Conservation (phyloP, 129 eudicot species). For the Centaurea solstitialis region DNA sequence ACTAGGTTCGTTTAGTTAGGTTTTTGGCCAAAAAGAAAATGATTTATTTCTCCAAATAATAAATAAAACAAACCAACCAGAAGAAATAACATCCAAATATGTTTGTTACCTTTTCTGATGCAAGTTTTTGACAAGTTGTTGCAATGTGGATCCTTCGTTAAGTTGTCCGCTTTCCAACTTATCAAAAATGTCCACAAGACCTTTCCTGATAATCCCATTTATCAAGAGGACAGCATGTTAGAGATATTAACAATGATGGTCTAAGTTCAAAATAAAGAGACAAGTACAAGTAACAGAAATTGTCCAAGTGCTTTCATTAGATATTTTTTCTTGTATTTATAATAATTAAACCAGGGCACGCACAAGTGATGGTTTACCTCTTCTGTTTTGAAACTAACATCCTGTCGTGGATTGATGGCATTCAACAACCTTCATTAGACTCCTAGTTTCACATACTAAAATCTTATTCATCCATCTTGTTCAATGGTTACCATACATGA, state of each 20-base stretch:
- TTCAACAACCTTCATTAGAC: not conserved
- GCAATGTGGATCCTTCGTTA: constrained; percentile 43
- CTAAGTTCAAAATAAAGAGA: not conserved
- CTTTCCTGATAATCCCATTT: constrained; percentile 56
- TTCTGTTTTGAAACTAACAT: not conserved
- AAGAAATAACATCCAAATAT: not conserved
- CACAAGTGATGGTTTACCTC: not conserved
- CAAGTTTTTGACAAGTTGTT: constrained; percentile 50
- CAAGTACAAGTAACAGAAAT: not conserved
- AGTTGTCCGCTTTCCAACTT: constrained; percentile 77
- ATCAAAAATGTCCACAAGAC: constrained; percentile 84
- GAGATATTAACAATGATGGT: not conserved
- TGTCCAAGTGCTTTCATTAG: not conserved
- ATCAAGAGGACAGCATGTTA: not conserved
- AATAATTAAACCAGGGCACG: not conserved
- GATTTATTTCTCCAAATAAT: not conserved
- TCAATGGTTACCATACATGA: not conserved
- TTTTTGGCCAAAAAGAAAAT: not conserved
- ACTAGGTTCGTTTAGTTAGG: not conserved
- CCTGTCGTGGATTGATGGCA: not conserved
- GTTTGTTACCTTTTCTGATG: constrained; percentile 66
- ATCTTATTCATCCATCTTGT: not conserved
- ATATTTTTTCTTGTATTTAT: not conserved
- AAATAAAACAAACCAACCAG: not conserved
- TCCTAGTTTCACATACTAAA: not conserved